A percentile compares a stretch with the other conserved stretches of the same genome.
Evolutionary conservation across 257 asterid species (phyloP).

Genomic region (Petunia secreta): DNA sequence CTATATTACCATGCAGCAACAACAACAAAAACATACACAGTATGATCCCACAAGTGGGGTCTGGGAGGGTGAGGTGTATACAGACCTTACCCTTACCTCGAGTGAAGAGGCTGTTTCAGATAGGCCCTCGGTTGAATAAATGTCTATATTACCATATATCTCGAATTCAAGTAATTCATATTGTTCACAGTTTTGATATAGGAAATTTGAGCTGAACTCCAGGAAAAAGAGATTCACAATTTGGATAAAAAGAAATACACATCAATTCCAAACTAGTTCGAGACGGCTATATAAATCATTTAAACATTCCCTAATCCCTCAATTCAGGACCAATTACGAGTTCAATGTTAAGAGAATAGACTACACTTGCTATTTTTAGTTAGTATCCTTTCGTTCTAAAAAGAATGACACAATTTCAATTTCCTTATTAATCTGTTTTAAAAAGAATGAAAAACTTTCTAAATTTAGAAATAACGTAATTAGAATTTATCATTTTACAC

Average conservation of each 20-base stretch:
- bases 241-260: not conserved
- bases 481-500: too few relatives aligned
- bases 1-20: not conserved
- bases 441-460: too few relatives aligned
- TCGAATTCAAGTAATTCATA: constrained; percentile 16
- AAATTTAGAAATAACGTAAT: too few relatives aligned
- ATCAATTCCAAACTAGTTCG: not conserved
- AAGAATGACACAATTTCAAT: too few relatives aligned
- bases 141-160: not conserved
- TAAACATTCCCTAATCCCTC: not conserved
- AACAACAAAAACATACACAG: too few relatives aligned
- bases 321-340: not conserved
- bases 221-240: not conserved
- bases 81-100: too few relatives aligned
- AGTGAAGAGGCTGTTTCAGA: too few relatives aligned
- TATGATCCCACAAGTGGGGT: too few relatives aligned
- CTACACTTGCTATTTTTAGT: not conserved
- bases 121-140: too few relatives aligned
- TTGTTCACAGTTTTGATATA: not conserved
- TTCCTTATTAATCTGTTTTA: too few relatives aligned
- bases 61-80: too few relatives aligned
- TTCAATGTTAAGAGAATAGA: not conserved
- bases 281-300: not conserved
- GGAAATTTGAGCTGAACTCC: constrained; percentile 5
- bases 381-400: not conserved